phyloP scores from a whole-genome alignment of 495 filamentous ascomycete genomes.

The Aspergillus incahuasiensis region DNA sequence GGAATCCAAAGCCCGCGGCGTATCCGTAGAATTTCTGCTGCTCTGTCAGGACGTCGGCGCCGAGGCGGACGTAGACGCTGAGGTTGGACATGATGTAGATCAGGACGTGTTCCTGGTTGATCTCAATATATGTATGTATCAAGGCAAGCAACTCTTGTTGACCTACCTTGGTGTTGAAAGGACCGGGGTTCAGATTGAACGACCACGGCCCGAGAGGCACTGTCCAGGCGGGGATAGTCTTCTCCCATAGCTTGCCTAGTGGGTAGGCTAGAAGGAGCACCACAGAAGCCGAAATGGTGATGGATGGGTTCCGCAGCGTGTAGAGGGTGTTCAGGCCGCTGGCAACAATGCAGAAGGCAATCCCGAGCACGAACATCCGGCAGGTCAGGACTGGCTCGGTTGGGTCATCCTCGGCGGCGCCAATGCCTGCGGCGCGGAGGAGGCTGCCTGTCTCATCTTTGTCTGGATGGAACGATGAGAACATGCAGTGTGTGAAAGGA shows the following conservation, averaged over 20 bases:
- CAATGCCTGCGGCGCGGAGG: slow-evolving; percentile 26
- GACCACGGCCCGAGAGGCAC: slow-evolving; percentile 44
- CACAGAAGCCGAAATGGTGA: slow-evolving; percentile 55
- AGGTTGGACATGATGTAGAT: slow-evolving; percentile 60
- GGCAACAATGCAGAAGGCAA: slow-evolving; percentile 54
- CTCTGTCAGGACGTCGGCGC: slow-evolving; percentile 59
- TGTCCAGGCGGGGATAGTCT: slow-evolving; percentile 42
- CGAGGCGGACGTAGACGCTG: slow-evolving; percentile 49
- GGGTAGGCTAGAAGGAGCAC: slow-evolving; percentile 63
- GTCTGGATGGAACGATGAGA: no score
- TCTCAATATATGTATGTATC: no score
- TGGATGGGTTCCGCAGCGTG: slow-evolving; percentile 47
- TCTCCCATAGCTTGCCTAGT: slow-evolving; percentile 51
- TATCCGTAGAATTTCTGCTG: slow-evolving; percentile 60
- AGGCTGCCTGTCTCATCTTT: slow-evolving; percentile 19
- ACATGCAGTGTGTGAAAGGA: no score
- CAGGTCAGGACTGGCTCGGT: slow-evolving; percentile 51
- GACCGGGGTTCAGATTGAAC: slow-evolving; percentile 58
- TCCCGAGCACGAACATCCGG: slow-evolving; percentile 60
- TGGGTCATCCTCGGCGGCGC: slow-evolving; percentile 20
- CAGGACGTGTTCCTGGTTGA: slow-evolving; percentile 54
- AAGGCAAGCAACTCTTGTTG: background rate
- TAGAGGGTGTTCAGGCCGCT: slow-evolving; percentile 63
- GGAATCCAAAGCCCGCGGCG: slow-evolving; percentile 54
- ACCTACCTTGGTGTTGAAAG: slow-evolving; percentile 53